Evolutionary conservation across 345 rosid species (phyloP).

Genomic region (Acer campestre): DNA sequence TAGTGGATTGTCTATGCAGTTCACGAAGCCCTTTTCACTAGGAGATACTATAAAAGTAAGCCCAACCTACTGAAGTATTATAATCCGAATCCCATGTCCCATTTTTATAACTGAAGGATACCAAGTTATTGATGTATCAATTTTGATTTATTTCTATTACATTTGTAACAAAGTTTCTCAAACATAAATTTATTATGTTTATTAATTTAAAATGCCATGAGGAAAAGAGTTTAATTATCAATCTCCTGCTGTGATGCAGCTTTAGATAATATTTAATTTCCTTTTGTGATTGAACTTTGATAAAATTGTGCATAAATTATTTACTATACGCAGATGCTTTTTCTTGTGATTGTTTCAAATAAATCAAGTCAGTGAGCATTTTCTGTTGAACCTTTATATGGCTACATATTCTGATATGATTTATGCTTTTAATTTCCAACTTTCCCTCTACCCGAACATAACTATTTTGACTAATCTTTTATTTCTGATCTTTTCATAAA

Average conservation of each 20-base stretch:
- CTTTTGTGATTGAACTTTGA: neutral
- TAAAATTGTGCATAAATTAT: neutral
- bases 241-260: neutral
- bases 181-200: neutral
- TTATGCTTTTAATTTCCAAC: neutral
- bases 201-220: neutral
- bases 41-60: conserved; percentile 96
- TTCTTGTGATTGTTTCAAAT: neutral
- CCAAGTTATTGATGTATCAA: neutral
- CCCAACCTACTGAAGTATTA: neutral
- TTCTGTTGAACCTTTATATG: neutral
- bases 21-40: conserved; percentile 82
- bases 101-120: neutral
- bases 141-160: neutral
- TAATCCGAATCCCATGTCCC: neutral
- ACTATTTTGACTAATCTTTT: too few species aligned
- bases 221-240: neutral
- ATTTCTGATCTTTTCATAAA: neutral
- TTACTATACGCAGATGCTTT: neutral
- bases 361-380: neutral
- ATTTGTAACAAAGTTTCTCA: neutral
- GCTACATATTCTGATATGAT: neutral
- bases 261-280: neutral
- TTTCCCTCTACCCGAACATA: too few species aligned
- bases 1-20: conserved; percentile 87